Conservation (phyloP, 768 basidiomycete species). For the Tulasnella sp. region DNA sequence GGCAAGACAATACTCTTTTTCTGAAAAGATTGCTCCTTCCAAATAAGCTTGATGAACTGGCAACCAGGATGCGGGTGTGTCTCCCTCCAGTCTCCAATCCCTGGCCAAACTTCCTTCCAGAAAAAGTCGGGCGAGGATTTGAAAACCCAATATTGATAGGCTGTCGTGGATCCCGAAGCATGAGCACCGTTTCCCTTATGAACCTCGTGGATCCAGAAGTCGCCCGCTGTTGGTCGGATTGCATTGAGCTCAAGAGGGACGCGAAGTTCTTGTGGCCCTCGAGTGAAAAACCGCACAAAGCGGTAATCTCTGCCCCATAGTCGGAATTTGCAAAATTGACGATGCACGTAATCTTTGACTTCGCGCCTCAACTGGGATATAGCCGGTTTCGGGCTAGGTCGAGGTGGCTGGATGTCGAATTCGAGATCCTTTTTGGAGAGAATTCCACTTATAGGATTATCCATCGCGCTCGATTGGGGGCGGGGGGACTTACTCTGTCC, state of each 20-base stretch:
- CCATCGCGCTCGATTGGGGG: too few species aligned
- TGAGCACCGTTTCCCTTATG: neutral
- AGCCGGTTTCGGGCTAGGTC: neutral
- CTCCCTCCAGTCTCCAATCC: neutral
- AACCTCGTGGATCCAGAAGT: neutral
- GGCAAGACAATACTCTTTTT: too few species aligned
- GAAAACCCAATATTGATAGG: neutral
- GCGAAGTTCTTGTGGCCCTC: neutral
- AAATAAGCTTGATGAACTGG: neutral
- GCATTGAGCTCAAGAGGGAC: neutral
- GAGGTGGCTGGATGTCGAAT: neutral
- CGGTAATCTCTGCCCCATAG: neutral
- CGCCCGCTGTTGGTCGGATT: neutral
- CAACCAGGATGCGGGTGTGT: neutral
- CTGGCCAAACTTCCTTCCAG: neutral
- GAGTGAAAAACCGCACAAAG: neutral
- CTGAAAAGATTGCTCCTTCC: neutral
- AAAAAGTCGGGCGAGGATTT: neutral
- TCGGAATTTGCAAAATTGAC: neutral
- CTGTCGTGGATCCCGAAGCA: neutral
- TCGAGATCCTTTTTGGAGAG: neutral
- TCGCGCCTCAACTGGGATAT: neutral
- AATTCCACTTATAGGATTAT: too few species aligned
- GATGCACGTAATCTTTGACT: neutral
- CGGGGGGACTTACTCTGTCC: neutral